Percentiles rank a stretch among this genome's conserved stretches.
Evolutionary conservation across 306 rosid genomes (phyloP).

Genomic region (Quercus aquifolioides): DNA sequence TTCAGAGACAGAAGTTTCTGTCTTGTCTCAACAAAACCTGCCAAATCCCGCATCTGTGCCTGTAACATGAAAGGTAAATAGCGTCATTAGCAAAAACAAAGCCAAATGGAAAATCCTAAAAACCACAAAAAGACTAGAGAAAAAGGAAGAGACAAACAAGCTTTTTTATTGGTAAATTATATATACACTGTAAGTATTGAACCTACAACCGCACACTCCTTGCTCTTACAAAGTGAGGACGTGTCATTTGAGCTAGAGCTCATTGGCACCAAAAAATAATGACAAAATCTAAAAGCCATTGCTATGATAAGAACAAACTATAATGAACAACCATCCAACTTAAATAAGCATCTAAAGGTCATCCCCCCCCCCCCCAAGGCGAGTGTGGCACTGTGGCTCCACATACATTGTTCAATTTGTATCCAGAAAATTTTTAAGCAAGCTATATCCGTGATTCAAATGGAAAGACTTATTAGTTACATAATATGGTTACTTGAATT

Average conservation of each 20-base stretch:
- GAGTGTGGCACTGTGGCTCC: background rate
- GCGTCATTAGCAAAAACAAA: constrained; percentile 13
- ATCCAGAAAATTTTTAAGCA: too few relatives aligned
- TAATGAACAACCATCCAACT: background rate
- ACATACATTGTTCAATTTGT: background rate
- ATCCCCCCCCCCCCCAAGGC: too few relatives aligned
- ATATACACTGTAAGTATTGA: too few relatives aligned
- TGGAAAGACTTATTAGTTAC: background rate
- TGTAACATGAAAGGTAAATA: constrained; percentile 28
- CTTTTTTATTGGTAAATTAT: background rate
- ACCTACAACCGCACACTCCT: too few relatives aligned
- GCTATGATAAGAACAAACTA: background rate
- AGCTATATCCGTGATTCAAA: too few relatives aligned
- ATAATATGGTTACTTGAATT: background rate
- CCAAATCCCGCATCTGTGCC: constrained; percentile 99
- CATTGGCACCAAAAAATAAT: too few relatives aligned
- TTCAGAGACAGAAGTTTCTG: constrained; percentile 87
- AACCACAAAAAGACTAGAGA: background rate
- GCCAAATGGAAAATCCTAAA: background rate
- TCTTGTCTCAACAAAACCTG: constrained; percentile 97
- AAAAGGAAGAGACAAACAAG: background rate
- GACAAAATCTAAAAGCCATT: background rate
- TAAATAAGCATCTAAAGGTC: background rate
- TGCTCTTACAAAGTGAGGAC: too few relatives aligned
- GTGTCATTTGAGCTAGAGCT: too few relatives aligned